Conservation (phyloP, 202 grass and related monocot species). For the Dendrocalamus latiflorus region DNA sequence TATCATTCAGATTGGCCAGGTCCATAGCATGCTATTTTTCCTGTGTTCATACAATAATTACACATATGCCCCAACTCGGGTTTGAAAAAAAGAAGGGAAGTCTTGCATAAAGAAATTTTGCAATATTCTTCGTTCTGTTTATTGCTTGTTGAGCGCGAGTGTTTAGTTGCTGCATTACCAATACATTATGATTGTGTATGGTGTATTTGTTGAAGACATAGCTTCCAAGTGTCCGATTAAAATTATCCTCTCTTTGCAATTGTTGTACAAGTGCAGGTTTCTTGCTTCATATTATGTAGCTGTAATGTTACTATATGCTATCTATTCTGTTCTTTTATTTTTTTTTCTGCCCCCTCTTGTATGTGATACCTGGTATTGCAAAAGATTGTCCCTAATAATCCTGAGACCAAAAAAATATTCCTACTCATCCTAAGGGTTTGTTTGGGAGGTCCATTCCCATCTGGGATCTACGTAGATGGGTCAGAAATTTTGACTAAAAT, state of each 20-base stretch:
- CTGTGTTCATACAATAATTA: no score
- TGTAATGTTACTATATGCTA: no score
- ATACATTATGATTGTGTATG: not conserved
- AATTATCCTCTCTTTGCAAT: not conserved
- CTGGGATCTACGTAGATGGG: no score
- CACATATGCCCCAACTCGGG: constrained; percentile 5
- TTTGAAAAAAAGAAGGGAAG: not conserved
- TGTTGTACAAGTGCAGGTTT: not conserved
- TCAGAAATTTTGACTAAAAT: no score
- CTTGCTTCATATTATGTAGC: not conserved
- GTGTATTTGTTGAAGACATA: not conserved
- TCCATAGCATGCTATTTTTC: constrained; percentile 37
- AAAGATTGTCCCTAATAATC: not conserved
- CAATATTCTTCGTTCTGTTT: not conserved
- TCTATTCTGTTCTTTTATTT: not conserved
- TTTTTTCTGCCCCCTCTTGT: not conserved
- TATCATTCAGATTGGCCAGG: constrained; percentile 33
- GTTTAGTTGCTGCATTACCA: not conserved
- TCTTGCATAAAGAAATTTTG: constrained; percentile 6
- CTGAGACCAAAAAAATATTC: not conserved
- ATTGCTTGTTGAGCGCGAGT: not conserved
- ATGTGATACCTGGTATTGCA: not conserved
- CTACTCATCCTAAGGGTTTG: not conserved
- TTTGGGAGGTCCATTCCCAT: no score
- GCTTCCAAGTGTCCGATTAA: not conserved